phyloP scores from a whole-genome alignment of 805 yeast genomes.

The Wickerhamomyces bisporus region DNA sequence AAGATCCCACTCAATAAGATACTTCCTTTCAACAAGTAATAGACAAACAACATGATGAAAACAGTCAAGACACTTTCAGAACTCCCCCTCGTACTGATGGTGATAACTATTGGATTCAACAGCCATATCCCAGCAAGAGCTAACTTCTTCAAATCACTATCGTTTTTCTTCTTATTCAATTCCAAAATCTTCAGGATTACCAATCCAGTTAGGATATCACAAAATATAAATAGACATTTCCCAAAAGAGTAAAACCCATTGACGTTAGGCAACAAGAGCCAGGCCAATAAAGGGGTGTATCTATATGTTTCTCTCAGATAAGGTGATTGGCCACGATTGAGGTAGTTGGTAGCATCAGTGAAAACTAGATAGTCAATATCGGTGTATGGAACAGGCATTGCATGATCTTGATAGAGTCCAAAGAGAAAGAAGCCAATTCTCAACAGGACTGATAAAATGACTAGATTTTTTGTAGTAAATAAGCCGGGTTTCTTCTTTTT shows the following conservation, averaged over 20 bases:
- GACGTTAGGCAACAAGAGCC: conserved; percentile 72
- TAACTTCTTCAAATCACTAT: conserved; percentile 27
- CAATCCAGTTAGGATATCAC: conserved; percentile 80
- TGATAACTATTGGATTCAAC: conserved; percentile 89
- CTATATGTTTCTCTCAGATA: conserved; percentile 83
- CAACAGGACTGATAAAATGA: conserved; percentile 25
- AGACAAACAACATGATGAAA: conserved; percentile 57
- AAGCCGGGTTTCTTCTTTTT: background rate
- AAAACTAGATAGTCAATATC: conserved; percentile 94
- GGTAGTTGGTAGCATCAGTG: conserved; percentile 82
- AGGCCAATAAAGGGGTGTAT: conserved; percentile 86
- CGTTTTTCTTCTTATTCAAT: conserved; percentile 25
- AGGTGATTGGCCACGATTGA: conserved; percentile 56
- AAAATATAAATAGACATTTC: conserved; percentile 65
- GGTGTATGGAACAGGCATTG: conserved; percentile 79
- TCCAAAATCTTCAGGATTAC: conserved; percentile 43
- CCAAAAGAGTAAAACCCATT: conserved; percentile 61
- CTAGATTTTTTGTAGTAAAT: conserved; percentile 6
- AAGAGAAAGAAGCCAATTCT: conserved; percentile 64
- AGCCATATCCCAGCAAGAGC: conserved; percentile 68
- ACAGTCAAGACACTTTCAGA: conserved; percentile 87
- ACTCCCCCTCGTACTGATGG: conserved; percentile 89
- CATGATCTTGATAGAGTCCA: conserved; percentile 83
- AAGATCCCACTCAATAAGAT: conserved; percentile 23
- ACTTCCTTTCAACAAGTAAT: conserved; percentile 37